These are phyloP conservation scores for Ammopiptanthus mongolicus DNA, from an alignment of 306 rosid genomes.

Conservation along the genomic window DNA sequence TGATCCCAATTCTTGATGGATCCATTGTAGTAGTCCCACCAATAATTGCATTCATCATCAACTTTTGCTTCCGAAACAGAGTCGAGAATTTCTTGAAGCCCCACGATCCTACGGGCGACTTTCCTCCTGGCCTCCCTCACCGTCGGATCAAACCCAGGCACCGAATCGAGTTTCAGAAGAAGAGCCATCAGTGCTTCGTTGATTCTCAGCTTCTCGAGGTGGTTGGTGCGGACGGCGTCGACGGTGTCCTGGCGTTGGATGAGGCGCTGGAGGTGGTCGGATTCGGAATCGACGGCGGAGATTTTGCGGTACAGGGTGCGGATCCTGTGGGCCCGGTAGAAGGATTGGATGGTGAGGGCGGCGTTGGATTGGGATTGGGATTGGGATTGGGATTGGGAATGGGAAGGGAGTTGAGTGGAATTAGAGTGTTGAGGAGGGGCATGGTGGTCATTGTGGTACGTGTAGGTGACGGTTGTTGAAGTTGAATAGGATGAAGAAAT, in stretches of 20 bases:
- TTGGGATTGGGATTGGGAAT: neutral
- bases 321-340: conserved; percentile 64
- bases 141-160: conserved; percentile 77
- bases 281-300: conserved; percentile 50
- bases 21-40: conserved; percentile 26
- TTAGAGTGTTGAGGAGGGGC: conserved; percentile 31
- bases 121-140: conserved; percentile 79
- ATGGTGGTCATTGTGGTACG: conserved; percentile 46
- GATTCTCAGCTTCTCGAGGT: conserved; percentile 59
- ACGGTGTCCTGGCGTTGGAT: conserved; percentile 94
- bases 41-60: conserved; percentile 25
- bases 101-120: conserved; percentile 82
- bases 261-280: conserved; percentile 48
- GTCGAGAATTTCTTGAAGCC: conserved; percentile 84
- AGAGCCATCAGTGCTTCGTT: conserved; percentile 80
- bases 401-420: conserved; percentile 42
- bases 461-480: conserved; percentile 41
- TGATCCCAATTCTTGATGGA: conserved; percentile 53
- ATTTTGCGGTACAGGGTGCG: conserved; percentile 59
- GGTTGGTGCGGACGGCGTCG: conserved; percentile 69
- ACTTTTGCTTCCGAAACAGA: conserved; percentile 48
- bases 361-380: conserved; percentile 31
- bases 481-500: conserved; percentile 22
- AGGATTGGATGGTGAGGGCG: conserved; percentile 65
- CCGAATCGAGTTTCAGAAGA: conserved; percentile 72